Evolutionary conservation across 768 basidiomycete genomes (phyloP), one percentile per base, ranked within the genome.

Genomic region (Megacollybia marginata): DNA sequence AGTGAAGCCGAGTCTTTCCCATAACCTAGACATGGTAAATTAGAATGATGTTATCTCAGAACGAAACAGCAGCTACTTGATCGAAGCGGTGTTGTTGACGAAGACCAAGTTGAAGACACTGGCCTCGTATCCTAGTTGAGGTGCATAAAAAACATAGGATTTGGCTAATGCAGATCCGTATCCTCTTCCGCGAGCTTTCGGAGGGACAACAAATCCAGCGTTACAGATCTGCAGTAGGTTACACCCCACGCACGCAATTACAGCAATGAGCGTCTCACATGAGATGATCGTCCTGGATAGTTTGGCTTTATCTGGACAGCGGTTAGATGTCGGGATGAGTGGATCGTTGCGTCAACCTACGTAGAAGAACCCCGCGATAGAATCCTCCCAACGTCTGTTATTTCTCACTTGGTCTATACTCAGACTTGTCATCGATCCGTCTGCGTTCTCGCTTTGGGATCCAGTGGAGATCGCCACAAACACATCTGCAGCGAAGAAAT

Each of bases 41-140:
- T 18, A 46, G 20, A 50, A 51, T n/a, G 33, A 49, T 15, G n/a
- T 11, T 20, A 15, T 33, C 52, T 47, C 19, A 48, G 28, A 42
- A 10, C 11, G 28, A 28, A 36, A n/a, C 4, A 18, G 3, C 33
- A 63, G 73, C 57, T 52, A 83, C 86, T 71, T 78, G 52, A 85
- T 62, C 42, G 85, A 86, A 15, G 91, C 90, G 42, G 67, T 58
- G 67, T 95, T 96, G 62, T 85, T 90, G 20, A 82, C 80, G 64
- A 88, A 95, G 34, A 96, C 92, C 40, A 96, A 75, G 63, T 96
- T 95, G 73, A 96, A 95, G 20, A 95, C 81, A 60, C 84, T 88
- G 4, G 78, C 84, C 56, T 78, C 70, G 66, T 87, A 87, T 33
- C 88, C 91, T 19, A 93, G 68, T 34, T 67, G 70, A 0, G 92